Base-by-base conservation (phyloP, 352 stramenopile species). In the Peronospora tabacina region DNA sequence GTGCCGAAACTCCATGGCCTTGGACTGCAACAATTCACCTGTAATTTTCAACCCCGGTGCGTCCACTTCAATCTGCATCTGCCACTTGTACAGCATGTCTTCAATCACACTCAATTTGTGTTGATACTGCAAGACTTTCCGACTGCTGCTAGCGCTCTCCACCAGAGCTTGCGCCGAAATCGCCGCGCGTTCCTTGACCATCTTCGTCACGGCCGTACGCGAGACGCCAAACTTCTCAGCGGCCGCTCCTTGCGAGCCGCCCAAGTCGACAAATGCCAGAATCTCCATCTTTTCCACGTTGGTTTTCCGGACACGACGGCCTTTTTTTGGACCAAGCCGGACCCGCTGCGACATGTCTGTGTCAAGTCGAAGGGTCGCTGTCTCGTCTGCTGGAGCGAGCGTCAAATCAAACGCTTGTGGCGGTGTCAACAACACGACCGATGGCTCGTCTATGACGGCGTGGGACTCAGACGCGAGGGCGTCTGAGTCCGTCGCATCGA, bases 31-130 rank as follows among this genome's bases (percentile, higher is more conserved):
- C 29, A 90, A 34, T 24, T 90, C 80, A 7, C 80, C 80, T 2
- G 80, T 90, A 46, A 90, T 70, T 47, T 88, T 88, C 0, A 87
- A 28, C 5, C 58, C 70, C 5, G 80, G 76, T 2, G 71, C 66
- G 52, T 85, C 70, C 34, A 83, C 67, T 38, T 90, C 80, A 0
- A 87, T 65, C 49, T 90, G 80, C 20, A 90, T 64, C 55, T 90
- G 80, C 80, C 80, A 90, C 50, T 87, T 87, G 63, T 87, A 84
- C 26, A 90, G 64, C 77, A 87, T 90, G 22, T 90, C 80, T 40
- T 90, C 80, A 44, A 90, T 90, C 38, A 90, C 76, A 50, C 76
- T 87, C 0, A 90, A 50, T 55, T 90, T 88, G 58, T 88, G 77
- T 45, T 88, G 80, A 29, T 90, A 88, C 43, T 88, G 80, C 45